phyloP scores from a whole-genome alignment of 345 rosid genomes.

The Syzygium grande region DNA sequence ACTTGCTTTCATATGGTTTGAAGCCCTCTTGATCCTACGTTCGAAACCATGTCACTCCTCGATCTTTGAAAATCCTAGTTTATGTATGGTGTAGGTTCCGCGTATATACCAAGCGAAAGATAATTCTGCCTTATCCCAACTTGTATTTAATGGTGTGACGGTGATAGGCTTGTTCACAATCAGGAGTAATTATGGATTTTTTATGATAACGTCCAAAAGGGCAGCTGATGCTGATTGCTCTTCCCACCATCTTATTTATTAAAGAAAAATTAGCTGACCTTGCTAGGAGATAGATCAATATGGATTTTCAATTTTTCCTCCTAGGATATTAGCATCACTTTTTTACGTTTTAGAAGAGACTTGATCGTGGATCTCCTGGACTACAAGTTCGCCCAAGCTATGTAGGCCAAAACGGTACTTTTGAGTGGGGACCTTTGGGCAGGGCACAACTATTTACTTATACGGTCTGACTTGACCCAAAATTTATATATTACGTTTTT shows the following conservation, averaged over 20 bases:
- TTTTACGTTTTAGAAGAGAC: not conserved
- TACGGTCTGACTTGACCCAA: not conserved
- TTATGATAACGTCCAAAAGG: not conserved
- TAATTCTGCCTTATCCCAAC: not conserved
- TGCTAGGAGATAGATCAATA: not conserved
- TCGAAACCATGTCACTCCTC: not conserved
- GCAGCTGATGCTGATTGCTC: not conserved
- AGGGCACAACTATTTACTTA: not conserved
- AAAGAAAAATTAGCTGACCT: not conserved
- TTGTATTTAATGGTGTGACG: not conserved
- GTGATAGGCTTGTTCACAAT: not conserved
- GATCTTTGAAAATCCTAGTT: not conserved
- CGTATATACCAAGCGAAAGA: not conserved
- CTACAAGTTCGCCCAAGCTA: not conserved
- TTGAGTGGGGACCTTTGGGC: not conserved
- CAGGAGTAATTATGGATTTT: not conserved
- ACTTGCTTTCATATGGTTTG: not conserved
- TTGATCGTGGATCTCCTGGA: no score
- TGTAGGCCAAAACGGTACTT: not conserved
- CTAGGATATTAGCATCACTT: not conserved
- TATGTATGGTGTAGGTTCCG: not conserved
- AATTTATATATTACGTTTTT: not conserved
- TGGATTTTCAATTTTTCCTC: not conserved
- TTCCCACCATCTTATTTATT: not conserved
- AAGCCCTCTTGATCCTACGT: not conserved